These are phyloP conservation scores for Rhizopus sp. DNA, from an alignment of 371 early-diverging fungal genomes.

Conservation along the genomic window DNA sequence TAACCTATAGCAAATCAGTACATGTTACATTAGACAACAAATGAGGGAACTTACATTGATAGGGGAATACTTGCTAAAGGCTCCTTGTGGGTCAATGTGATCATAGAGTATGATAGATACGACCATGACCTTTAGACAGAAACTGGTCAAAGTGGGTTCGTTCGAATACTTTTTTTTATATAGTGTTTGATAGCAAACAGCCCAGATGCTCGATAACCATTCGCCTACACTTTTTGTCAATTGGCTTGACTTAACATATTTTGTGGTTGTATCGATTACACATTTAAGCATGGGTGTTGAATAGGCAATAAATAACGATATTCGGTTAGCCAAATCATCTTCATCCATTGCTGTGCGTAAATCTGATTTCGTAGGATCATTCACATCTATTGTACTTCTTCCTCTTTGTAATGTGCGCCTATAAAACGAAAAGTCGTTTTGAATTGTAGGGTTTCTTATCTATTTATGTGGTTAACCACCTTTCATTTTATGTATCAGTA, in stretches of 20 bases:
- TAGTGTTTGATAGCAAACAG: slow-evolving; percentile 71
- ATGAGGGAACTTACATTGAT: slow-evolving; percentile 63
- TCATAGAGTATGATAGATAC: slow-evolving; percentile 90
- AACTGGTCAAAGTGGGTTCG: slow-evolving; percentile 13
- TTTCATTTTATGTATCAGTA: neutral
- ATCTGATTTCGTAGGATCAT: slow-evolving; percentile 30
- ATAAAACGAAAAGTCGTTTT: slow-evolving; percentile 97
- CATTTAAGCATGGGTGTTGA: slow-evolving; percentile 91
- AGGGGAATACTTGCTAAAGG: slow-evolving; percentile 72
- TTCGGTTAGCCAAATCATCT: slow-evolving; percentile 88
- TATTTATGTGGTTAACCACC: slow-evolving; percentile 23
- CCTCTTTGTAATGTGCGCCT: slow-evolving; percentile 86
- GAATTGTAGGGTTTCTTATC: slow-evolving; percentile 90
- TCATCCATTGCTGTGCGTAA: slow-evolving; percentile 66
- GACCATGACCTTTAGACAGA: slow-evolving; percentile 86
- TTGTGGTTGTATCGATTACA: slow-evolving; percentile 77
- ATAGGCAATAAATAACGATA: slow-evolving; percentile 95
- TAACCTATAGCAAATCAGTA: slow-evolving; percentile 41
- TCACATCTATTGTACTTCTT: slow-evolving; percentile 22
- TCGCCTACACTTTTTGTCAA: slow-evolving; percentile 58
- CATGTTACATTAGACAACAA: neutral
- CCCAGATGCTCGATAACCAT: slow-evolving; percentile 67
- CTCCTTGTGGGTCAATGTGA: slow-evolving; percentile 83
- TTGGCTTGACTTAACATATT: slow-evolving; percentile 50
- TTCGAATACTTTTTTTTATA: slow-evolving; percentile 39